Conservation (phyloP, 2,329 filamentous ascomycete species). For the Pseudogymnoascus sp. region DNA sequence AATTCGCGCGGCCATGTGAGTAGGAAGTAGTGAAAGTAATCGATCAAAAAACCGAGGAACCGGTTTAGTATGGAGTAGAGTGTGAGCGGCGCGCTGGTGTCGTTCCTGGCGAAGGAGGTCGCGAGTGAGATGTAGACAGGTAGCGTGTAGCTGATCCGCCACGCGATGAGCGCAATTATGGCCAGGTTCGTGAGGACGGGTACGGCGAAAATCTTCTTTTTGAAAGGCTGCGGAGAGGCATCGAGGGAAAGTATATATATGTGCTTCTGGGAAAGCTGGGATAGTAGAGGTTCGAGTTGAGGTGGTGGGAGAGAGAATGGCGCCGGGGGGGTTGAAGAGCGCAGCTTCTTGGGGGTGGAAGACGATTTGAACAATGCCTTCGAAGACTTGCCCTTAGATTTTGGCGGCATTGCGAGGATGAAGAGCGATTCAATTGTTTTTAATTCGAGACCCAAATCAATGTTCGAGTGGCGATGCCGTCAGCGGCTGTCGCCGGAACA, state of each 20-base stretch:
- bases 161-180: constrained; percentile 56
- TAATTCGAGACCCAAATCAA: background rate
- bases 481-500: constrained; percentile 1
- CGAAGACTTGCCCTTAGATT: background rate
- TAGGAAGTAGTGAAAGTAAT: constrained; percentile 63
- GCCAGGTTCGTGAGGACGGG: constrained; percentile 68
- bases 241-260: constrained; percentile 86
- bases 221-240: constrained; percentile 58
- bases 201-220: constrained; percentile 74
- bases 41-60: constrained; percentile 59
- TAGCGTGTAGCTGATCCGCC: constrained; percentile 59
- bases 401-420: constrained; percentile 1
- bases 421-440: background rate
- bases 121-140: constrained; percentile 61
- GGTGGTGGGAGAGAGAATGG: constrained; percentile 63
- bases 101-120: background rate
- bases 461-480: background rate
- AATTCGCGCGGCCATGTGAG: constrained; percentile 70
- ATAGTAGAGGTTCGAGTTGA: constrained; percentile 57
- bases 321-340: constrained; percentile 35
- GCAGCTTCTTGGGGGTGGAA: background rate
- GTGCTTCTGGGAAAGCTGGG: constrained; percentile 56
- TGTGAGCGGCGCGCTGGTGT: background rate
- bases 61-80: constrained; percentile 32
- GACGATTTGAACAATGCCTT: constrained; percentile 3